Conservation (phyloP, 192 early-diverging fungal species). For the Coemansia sp. region DNA sequence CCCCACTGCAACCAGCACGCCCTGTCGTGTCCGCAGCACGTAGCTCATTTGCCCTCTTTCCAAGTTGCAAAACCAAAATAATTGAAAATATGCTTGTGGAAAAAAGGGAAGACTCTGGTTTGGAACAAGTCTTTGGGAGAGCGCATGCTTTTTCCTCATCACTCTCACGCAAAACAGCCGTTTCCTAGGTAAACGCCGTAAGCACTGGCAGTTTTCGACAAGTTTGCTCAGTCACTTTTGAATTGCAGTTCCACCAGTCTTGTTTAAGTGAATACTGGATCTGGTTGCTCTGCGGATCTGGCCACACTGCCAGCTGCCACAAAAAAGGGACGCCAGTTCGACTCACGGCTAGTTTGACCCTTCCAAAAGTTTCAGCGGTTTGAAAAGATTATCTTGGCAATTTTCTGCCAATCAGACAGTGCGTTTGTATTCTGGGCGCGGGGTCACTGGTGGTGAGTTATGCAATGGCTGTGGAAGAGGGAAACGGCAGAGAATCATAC, state of each 20-base stretch:
- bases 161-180: background rate
- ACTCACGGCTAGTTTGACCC: too few species aligned
- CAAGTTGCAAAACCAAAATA: background rate
- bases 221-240: background rate
- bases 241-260: background rate
- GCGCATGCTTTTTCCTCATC: background rate
- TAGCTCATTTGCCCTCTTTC: conserved; percentile 23
- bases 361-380: too few species aligned
- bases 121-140: background rate
- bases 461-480: too few species aligned
- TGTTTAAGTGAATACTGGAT: background rate
- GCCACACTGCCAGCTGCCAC: background rate
- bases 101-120: background rate
- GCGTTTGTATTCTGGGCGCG: too few species aligned
- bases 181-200: background rate
- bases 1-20: conserved; percentile 44
- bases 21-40: conserved; percentile 44
- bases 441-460: too few species aligned
- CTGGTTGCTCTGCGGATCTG: background rate
- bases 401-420: too few species aligned
- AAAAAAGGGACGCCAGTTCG: too few species aligned
- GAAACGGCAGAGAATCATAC: too few species aligned
- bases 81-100: background rate
- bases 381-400: too few species aligned
- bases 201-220: background rate